These are phyloP conservation scores for Arachis monticola DNA, from an alignment of 331 rosid species.

Conservation along the genomic window DNA sequence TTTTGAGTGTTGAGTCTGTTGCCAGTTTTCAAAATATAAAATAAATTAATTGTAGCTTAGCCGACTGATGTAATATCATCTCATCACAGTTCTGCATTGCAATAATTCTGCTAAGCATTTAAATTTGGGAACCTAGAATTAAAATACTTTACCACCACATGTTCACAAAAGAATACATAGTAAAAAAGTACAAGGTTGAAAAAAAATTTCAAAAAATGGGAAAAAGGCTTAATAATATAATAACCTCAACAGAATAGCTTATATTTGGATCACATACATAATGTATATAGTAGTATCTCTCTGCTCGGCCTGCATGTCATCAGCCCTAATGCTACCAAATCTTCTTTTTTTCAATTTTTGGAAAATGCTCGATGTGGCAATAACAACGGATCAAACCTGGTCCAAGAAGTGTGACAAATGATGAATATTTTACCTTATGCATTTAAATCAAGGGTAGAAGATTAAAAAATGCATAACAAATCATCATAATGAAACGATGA, in stretches of 20 bases:
- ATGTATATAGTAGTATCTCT: not conserved
- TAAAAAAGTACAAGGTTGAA: constrained; percentile 16
- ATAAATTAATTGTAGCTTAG: no score
- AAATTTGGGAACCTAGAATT: constrained; percentile 51
- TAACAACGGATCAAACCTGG: constrained; percentile 39
- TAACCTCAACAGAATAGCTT: constrained; percentile 35
- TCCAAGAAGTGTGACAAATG: constrained; percentile 28
- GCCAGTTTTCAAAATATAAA: no score
- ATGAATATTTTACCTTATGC: constrained; percentile 8
- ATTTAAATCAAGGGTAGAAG: constrained; percentile 23
- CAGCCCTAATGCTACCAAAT: constrained; percentile 27
- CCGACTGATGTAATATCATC: not conserved
- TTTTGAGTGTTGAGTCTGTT: no score
- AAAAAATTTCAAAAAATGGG: not conserved
- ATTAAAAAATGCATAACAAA: constrained; percentile 9
- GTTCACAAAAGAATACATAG: constrained; percentile 45
- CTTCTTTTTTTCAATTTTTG: not conserved
- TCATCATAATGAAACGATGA: not conserved
- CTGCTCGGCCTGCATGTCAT: constrained; percentile 35
- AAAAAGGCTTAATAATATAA: constrained; percentile 20
- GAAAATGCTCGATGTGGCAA: constrained; percentile 39
- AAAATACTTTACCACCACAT: constrained; percentile 42
- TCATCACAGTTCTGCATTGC: constrained; percentile 22
- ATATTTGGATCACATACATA: constrained; percentile 20
- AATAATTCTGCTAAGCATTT: constrained; percentile 41